These are phyloP conservation scores for Lepidopterella palustris DNA, from an alignment of 495 filamentous ascomycete species.

Conservation along the genomic window DNA sequence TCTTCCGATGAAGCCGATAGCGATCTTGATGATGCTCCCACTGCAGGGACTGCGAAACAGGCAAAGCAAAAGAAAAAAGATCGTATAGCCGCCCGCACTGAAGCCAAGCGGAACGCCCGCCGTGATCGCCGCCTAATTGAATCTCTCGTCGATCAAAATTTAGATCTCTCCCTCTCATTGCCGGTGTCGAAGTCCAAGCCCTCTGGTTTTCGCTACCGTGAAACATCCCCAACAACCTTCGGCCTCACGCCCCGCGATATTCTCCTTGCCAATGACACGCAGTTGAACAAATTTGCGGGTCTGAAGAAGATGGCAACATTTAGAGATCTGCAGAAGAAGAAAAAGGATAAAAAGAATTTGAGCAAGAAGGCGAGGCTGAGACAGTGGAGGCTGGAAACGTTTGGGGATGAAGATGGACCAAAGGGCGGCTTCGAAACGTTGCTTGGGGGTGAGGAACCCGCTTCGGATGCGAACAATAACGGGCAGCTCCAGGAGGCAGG, in stretches of 20 bases:
- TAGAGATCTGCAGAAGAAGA: conserved; percentile 80
- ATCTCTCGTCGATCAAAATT: conserved; percentile 72
- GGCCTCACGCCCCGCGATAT: conserved; percentile 87
- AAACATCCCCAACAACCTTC: conserved; percentile 83
- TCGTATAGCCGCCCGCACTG: conserved; percentile 51
- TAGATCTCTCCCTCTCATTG: conserved; percentile 48
- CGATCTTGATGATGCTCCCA: conserved; percentile 13
- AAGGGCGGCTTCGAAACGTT: conserved; percentile 28
- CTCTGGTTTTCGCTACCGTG: conserved; percentile 77
- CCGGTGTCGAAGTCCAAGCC: conserved; percentile 40
- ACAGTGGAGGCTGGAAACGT: conserved; percentile 89
- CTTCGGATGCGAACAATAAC: conserved; percentile 5
- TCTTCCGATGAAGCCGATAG: conserved; percentile 4
- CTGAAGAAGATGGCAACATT: conserved; percentile 92
- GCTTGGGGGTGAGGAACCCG: conserved; percentile 11
- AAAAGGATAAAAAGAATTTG: conserved; percentile 73
- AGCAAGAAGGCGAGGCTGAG: conserved; percentile 85
- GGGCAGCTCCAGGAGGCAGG: conserved; percentile 6
- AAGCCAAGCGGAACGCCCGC: conserved; percentile 66
- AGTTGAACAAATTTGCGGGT: conserved; percentile 84
- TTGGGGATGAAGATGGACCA: conserved; percentile 67
- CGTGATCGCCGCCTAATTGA: conserved; percentile 79
- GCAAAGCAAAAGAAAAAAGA: conserved; percentile 44
- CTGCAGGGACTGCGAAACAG: conserved; percentile 17
- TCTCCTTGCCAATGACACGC: conserved; percentile 77